Percentiles rank a stretch among this genome's conserved stretches.
phyloP scores from a whole-genome alignment of 2,329 filamentous ascomycete genomes.

The Colletotrichum liriopes region DNA sequence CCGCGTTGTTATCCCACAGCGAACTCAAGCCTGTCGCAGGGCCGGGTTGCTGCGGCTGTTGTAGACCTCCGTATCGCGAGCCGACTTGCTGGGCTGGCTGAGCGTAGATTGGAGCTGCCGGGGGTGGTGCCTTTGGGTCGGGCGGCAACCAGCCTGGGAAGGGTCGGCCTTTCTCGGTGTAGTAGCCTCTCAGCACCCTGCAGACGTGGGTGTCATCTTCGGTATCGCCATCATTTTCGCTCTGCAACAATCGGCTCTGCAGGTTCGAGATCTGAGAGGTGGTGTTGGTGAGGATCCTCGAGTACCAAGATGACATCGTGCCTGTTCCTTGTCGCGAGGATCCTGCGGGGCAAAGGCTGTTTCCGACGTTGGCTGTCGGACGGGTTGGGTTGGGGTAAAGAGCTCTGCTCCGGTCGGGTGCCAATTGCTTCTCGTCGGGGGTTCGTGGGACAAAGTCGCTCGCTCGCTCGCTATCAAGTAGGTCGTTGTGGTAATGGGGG shows the following conservation, averaged over 20 bases:
- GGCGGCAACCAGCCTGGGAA: constrained; percentile 91
- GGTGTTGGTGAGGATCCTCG: constrained; percentile 77
- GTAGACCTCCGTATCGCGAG: constrained; percentile 67
- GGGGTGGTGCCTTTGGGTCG: constrained; percentile 83
- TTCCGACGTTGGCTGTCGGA: constrained; percentile 26
- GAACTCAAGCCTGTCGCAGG: constrained; percentile 64
- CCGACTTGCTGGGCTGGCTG: constrained; percentile 62
- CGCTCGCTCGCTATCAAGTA: constrained; percentile 20
- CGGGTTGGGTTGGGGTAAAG: constrained; percentile 41
- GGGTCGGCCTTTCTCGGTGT: constrained; percentile 86
- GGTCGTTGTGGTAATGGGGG: background rate
- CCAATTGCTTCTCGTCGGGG: constrained; percentile 5
- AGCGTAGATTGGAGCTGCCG: constrained; percentile 68
- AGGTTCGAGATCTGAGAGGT: constrained; percentile 77
- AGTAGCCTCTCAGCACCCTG: constrained; percentile 93
- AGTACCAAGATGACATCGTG: constrained; percentile 86
- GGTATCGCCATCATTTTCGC: constrained; percentile 79
- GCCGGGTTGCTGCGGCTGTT: constrained; percentile 52
- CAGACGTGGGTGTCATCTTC: constrained; percentile 96
- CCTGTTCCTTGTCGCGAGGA: constrained; percentile 39
- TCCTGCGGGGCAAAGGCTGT: constrained; percentile 36
- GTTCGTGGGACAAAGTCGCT: constrained; percentile 16
- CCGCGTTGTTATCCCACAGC: constrained; percentile 67
- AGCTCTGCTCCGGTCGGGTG: constrained; percentile 22
- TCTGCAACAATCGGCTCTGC: constrained; percentile 78